Evolutionary conservation across 2,329 filamentous ascomycete genomes (phyloP).

Genomic region (Aquanectria penicillioides): DNA sequence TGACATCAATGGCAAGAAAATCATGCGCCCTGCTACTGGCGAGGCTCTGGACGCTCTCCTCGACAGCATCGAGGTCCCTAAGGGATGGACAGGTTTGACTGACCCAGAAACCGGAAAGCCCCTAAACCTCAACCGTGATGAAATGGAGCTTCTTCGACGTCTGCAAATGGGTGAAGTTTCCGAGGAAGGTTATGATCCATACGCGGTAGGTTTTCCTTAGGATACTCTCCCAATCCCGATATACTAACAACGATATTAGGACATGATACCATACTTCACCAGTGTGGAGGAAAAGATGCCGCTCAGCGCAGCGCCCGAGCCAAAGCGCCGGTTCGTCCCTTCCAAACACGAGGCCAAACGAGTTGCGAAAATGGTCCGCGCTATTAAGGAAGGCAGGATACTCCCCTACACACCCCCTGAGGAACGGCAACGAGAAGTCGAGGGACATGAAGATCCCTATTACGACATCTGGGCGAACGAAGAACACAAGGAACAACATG

Average conservation of each 20-base stretch:
- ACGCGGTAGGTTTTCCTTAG: conserved; percentile 69
- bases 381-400: conserved; percentile 93
- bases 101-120: conserved; percentile 95
- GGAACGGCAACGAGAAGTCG: conserved; percentile 73
- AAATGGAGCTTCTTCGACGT: conserved; percentile 87
- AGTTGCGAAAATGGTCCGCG: conserved; percentile 96
- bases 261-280: conserved; percentile 94
- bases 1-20: conserved; percentile 98
- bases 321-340: conserved; percentile 93
- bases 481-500: conserved; percentile 80
- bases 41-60: conserved; percentile 92
- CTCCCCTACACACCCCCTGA: conserved; percentile 85
- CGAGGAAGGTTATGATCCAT: conserved; percentile 90
- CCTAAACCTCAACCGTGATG: conserved; percentile 84
- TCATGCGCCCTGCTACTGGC: conserved; percentile 93
- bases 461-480: conserved; percentile 98
- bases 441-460: conserved; percentile 75
- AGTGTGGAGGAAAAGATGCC: conserved; percentile 93
- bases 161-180: conserved; percentile 90
- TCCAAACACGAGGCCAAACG: conserved; percentile 97
- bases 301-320: conserved; percentile 91
- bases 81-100: conserved; percentile 96
- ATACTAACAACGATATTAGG: conserved; percentile 52
- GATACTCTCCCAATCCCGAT: not conserved
- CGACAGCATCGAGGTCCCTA: conserved; percentile 95